Percentiles rank a stretch among this genome's conserved stretches.
Conservation (phyloP, 2,329 filamentous ascomycete genomes). For the Exophiala xenobiotica region DNA sequence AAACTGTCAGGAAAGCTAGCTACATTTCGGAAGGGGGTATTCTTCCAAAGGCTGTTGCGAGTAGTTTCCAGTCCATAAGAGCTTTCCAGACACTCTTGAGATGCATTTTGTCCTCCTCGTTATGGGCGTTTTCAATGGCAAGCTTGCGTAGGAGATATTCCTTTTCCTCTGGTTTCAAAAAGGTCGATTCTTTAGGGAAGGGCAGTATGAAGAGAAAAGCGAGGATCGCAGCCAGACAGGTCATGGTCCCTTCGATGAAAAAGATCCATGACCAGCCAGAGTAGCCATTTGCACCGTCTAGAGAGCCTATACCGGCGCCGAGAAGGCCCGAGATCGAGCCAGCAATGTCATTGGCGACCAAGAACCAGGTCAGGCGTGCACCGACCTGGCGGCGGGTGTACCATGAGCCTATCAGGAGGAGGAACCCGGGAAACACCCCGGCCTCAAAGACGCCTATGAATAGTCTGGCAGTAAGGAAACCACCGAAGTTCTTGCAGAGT, state of each 20-base stretch:
- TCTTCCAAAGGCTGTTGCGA: background rate
- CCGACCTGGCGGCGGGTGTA: constrained; percentile 45
- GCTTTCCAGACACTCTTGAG: background rate
- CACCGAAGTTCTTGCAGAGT: constrained; percentile 45
- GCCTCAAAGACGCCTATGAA: constrained; percentile 45
- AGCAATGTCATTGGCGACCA: constrained; percentile 49
- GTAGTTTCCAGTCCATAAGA: background rate
- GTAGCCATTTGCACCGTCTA: constrained; percentile 48
- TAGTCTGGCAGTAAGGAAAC: constrained; percentile 47
- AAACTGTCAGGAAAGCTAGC: background rate
- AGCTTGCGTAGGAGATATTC: constrained; percentile 32
- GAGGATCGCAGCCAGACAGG: constrained; percentile 32
- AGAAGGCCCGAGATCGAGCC: constrained; percentile 54
- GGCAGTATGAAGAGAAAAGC: background rate
- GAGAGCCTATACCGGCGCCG: constrained; percentile 50
- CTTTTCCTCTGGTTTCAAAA: constrained; percentile 1
- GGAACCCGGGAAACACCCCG: constrained; percentile 42
- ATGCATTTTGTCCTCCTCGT: background rate
- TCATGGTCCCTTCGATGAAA: constrained; percentile 53
- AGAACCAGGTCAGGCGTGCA: constrained; percentile 40
- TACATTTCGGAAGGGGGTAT: too few relatives aligned
- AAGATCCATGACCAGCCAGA: constrained; percentile 52
- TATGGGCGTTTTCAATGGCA: background rate
- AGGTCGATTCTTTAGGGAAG: constrained; percentile 2
- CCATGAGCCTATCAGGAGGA: constrained; percentile 47